Evolutionary conservation across 163 green algal species (phyloP), one percentile per base, ranked within the genome.

Genomic region (Scenedesmus sp.): DNA sequence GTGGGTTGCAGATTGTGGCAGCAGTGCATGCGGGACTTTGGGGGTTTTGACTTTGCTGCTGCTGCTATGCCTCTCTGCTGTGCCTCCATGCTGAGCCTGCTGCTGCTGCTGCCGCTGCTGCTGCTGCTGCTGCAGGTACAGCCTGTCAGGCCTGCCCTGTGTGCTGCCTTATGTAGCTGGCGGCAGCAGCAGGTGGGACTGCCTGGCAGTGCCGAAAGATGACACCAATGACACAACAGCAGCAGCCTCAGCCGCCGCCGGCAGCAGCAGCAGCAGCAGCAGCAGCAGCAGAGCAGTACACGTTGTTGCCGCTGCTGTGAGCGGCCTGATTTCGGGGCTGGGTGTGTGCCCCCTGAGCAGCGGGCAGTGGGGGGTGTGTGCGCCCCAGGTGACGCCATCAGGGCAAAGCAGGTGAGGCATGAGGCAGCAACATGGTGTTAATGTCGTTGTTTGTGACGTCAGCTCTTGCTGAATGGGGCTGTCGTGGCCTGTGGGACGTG

Each of bases 121-220:
- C 23, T 81, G 13, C 15, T 86, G 81, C 52, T 90, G 86, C 23
- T n/a, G 23, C 56, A 87, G 88, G 88, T 87, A 87, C 59, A 87
- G 55, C 3, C 16, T 87, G n/a, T 81, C n/a, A 57, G 88, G 76
- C 3, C 18, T 70, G 10, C 76, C 88, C 10, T 89, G 88, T 54
- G 16, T 82, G 3, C 56, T 91, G 56, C 88, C 88, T 2, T 91
- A 57, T 59, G 46, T 91, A 0, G 8, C 56, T 56, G 23, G 12
- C 3, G 88, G 76, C 23, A 20, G 20, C 52, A 81, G 18, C 55
- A 13, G n/a, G 2, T 91, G 88, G 88, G 76, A 62, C 57, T 91
- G 88, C 88, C 64, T 88, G 1, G 2, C 26, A 15, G 34, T 59
- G 1, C 16, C 23, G 1, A 82, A 8, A n/a, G 4, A 81, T 59